Evolutionary conservation across 192 early-diverging fungal species (phyloP).

Genomic region (Phycomyces nitens): DNA sequence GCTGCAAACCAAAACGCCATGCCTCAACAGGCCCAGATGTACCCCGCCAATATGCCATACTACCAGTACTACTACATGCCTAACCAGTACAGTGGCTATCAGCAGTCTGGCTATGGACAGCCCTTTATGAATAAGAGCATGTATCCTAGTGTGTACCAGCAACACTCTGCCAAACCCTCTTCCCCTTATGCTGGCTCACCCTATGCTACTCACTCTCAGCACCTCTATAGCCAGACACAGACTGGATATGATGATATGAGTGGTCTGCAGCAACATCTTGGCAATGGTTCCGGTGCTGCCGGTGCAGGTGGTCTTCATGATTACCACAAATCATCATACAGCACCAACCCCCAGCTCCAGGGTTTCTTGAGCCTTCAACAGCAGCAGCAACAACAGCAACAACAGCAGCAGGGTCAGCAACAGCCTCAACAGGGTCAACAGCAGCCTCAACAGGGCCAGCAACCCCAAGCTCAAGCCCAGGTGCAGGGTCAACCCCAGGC

Average conservation of each 20-base stretch:
- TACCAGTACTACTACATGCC: conserved; percentile 80
- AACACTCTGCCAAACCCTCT: conserved; percentile 38
- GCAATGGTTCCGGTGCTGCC: conserved; percentile 6
- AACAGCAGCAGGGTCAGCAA: conserved; percentile 32
- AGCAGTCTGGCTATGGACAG: conserved; percentile 82
- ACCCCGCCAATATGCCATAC: conserved; percentile 68
- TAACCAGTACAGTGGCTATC: conserved; percentile 81
- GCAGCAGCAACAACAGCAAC: conserved; percentile 18
- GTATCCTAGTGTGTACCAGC: conserved; percentile 77
- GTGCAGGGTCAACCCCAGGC: neutral
- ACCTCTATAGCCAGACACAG: conserved; percentile 20
- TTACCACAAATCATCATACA: conserved; percentile 43
- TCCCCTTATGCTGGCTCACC: conserved; percentile 32
- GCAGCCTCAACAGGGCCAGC: conserved; percentile 25
- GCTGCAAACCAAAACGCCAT: conserved; percentile 22
- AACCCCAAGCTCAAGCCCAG: conserved; percentile 26
- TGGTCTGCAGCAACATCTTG: conserved; percentile 27
- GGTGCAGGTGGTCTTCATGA: conserved; percentile 24
- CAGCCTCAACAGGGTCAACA: conserved; percentile 26
- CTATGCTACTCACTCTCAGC: conserved; percentile 37
- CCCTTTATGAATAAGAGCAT: conserved; percentile 88
- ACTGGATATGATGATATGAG: conserved; percentile 43
- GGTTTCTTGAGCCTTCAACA: conserved; percentile 26
- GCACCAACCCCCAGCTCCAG: conserved; percentile 25
- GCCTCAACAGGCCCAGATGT: conserved; percentile 49